A percentile compares a stretch with the other conserved stretches of the same genome.
These are phyloP conservation scores for Nigrospora oryzae DNA, from an alignment of 2,329 filamentous ascomycete species.

Conservation along the genomic window DNA sequence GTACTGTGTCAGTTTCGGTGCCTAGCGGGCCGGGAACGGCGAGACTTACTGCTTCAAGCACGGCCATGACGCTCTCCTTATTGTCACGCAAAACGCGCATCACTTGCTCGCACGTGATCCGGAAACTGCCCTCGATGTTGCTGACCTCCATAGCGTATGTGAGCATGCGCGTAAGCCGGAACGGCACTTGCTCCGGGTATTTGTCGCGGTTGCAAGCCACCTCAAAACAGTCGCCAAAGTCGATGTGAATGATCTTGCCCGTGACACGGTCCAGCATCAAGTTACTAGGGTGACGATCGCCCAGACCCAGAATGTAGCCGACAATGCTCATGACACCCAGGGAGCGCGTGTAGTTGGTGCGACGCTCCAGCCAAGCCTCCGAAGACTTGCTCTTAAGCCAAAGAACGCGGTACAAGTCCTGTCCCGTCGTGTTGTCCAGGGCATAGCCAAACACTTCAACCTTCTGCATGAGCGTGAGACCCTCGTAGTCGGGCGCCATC, in stretches of 20 bases:
- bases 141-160: conserved; percentile 99
- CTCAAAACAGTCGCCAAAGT: conserved; percentile 99
- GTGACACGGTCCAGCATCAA: conserved; percentile 94
- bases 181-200: conserved; percentile 94
- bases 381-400: conserved; percentile 99
- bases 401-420: conserved; percentile 93
- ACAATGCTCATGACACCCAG: conserved; percentile 99
- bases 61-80: conserved; percentile 97
- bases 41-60: conserved; percentile 82
- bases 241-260: conserved; percentile 96
- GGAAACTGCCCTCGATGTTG: conserved; percentile 98
- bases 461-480: conserved; percentile 98
- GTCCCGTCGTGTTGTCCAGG: conserved; percentile 96
- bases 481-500: conserved; percentile 98
- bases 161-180: conserved; percentile 96
- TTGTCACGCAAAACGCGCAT: conserved; percentile 96
- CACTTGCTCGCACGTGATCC: conserved; percentile 95
- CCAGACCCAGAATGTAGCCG: conserved; percentile 95
- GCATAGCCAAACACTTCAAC: conserved; percentile 99
- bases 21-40: background rate
- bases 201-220: conserved; percentile 99
- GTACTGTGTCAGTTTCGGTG: conserved; percentile 7
- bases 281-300: conserved; percentile 95
- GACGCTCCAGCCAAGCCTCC: conserved; percentile 92
- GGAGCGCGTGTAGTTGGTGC: conserved; percentile 97